These are phyloP conservation scores for Fulvia fulva DNA, from an alignment of 2,329 filamentous ascomycete species.

Conservation along the genomic window DNA sequence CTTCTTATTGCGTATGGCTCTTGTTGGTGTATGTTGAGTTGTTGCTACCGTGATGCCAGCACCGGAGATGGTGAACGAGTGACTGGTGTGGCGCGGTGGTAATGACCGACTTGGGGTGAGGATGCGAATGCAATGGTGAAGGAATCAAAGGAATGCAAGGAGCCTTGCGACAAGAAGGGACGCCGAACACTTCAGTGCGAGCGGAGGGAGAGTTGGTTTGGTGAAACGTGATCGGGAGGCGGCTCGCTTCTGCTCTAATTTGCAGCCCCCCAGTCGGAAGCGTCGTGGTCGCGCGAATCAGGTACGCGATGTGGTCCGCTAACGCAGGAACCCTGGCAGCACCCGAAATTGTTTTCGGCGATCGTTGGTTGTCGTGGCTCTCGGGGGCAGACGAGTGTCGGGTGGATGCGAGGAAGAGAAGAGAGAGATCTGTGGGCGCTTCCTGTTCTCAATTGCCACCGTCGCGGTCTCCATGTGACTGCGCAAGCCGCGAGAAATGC, in stretches of 20 bases:
- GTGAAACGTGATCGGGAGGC: not conserved
- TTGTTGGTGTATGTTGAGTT: slow-evolving; percentile 2
- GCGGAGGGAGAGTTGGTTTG: not conserved
- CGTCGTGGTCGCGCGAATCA: not conserved
- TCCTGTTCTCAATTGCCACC: not conserved
- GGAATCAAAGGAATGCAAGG: not conserved
- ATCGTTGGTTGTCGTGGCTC: not conserved
- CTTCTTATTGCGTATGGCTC: not conserved
- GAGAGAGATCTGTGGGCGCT: not conserved
- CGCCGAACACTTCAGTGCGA: too few species aligned
- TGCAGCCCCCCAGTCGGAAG: not conserved
- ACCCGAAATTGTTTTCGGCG: not conserved
- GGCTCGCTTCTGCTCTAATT: not conserved
- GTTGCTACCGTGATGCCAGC: slow-evolving; percentile 9
- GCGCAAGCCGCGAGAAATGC: too few species aligned
- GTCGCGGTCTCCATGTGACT: not conserved
- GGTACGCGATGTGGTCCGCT: not conserved
- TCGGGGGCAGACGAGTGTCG: not conserved
- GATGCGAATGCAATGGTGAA: not conserved
- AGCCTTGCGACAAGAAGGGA: not conserved
- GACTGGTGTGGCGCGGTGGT: slow-evolving; percentile 4
- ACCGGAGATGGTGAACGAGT: slow-evolving; percentile 2
- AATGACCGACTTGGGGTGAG: slow-evolving; percentile 11
- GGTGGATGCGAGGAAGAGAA: too few species aligned
- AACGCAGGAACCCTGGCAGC: not conserved